These are phyloP conservation scores for Fraxinus platypoda DNA, from an alignment of 305 asterid species.

Conservation along the genomic window DNA sequence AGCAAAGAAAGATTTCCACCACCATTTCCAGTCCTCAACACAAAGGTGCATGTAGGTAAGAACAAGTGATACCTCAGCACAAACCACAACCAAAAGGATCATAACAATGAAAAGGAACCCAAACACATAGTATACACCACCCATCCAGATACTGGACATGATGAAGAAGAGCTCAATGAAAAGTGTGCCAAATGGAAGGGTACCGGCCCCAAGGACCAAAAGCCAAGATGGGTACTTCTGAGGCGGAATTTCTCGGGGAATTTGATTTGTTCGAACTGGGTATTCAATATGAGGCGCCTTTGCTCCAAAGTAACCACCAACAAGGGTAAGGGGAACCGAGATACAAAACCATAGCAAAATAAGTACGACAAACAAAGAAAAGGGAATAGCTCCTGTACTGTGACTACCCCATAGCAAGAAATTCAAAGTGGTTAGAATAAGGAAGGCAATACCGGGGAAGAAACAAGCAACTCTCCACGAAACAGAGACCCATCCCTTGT, in stretches of 20 bases:
- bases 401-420: slow-evolving; percentile 67
- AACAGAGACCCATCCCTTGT: slow-evolving; percentile 57
- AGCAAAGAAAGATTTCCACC: slow-evolving; percentile 81
- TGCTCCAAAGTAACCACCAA: slow-evolving; percentile 65
- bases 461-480: slow-evolving; percentile 57
- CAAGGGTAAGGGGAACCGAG: slow-evolving; percentile 60
- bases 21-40: slow-evolving; percentile 78
- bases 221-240: slow-evolving; percentile 72
- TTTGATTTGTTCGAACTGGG: slow-evolving; percentile 65
- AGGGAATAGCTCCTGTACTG: slow-evolving; percentile 74
- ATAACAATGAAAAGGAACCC: slow-evolving; percentile 64
- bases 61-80: slow-evolving; percentile 71
- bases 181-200: slow-evolving; percentile 75
- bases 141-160: slow-evolving; percentile 71
- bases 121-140: slow-evolving; percentile 71
- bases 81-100: slow-evolving; percentile 55
- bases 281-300: slow-evolving; percentile 61
- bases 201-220: slow-evolving; percentile 65
- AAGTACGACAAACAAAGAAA: slow-evolving; percentile 51
- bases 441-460: slow-evolving; percentile 64
- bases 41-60: slow-evolving; percentile 75
- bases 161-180: slow-evolving; percentile 73
- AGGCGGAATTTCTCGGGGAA: slow-evolving; percentile 68
- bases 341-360: slow-evolving; percentile 64
- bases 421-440: slow-evolving; percentile 52